Evolutionary conservation across 805 yeast species (phyloP).

Genomic region (Ogataea nakhonphanomensis): DNA sequence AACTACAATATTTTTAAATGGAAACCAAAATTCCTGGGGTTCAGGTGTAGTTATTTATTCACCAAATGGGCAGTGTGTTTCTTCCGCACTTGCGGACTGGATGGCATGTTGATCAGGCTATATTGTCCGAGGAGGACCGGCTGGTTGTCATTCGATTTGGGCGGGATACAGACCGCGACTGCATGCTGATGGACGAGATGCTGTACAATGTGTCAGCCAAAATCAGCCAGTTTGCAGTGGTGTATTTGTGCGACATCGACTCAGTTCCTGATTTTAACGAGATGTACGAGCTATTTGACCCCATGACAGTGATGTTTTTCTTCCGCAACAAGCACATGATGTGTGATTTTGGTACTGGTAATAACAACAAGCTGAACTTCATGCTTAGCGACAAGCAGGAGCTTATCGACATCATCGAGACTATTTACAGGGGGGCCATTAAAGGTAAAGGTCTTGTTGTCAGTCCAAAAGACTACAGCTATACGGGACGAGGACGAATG

Average conservation of each 20-base stretch:
- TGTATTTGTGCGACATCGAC: conserved; percentile 85
- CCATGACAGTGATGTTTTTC: conserved; percentile 91
- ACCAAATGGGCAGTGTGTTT: conserved; percentile 73
- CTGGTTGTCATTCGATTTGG: conserved; percentile 90
- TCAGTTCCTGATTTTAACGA: conserved; percentile 87
- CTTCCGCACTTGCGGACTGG: conserved; percentile 79
- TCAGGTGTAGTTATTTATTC: background rate
- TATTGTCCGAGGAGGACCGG: conserved; percentile 83
- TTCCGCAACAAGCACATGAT: conserved; percentile 92
- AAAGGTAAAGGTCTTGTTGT: conserved; percentile 91
- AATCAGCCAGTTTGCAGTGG: conserved; percentile 80
- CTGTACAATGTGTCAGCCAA: conserved; percentile 76
- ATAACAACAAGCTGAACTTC: conserved; percentile 91
- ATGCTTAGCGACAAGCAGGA: conserved; percentile 77
- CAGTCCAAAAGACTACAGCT: conserved; percentile 71
- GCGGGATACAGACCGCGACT: conserved; percentile 65
- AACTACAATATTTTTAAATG: background rate
- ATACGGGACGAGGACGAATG: conserved; percentile 19
- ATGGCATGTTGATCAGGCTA: conserved; percentile 99
- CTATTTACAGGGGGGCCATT: conserved; percentile 84
- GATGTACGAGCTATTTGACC: conserved; percentile 89
- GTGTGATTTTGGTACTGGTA: conserved; percentile 98
- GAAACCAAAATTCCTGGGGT: background rate
- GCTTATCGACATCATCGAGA: conserved; percentile 85
- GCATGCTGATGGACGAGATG: conserved; percentile 89